phyloP scores from a whole-genome alignment of 768 basidiomycete species.

The Naganishia kalamii region DNA sequence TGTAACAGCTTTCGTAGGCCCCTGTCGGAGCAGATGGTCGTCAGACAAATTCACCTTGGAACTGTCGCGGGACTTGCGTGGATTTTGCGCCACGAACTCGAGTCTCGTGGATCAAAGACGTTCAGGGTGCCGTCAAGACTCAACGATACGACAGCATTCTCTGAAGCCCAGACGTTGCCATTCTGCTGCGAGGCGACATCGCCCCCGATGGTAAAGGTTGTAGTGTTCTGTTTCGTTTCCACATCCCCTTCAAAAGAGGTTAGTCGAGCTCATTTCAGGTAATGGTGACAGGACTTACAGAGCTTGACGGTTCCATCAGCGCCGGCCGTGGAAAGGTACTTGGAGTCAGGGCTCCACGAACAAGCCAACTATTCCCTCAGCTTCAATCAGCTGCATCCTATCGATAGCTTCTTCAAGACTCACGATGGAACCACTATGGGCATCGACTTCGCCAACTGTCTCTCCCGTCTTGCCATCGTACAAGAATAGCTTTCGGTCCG shows the following conservation, averaged over 20 bases:
- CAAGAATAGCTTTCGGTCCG: conserved; percentile 73
- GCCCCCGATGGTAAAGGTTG: conserved; percentile 66
- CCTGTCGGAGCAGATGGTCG: conserved; percentile 51
- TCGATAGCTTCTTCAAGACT: conserved; percentile 17
- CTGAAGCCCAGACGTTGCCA: conserved; percentile 75
- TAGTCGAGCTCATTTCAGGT: too few relatives aligned
- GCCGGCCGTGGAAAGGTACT: conserved; percentile 68
- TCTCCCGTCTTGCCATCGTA: conserved; percentile 89
- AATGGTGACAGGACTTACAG: conserved; percentile 53
- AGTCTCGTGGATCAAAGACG: conserved; percentile 67
- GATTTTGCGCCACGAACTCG: conserved; percentile 59
- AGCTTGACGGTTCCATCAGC: conserved; percentile 81
- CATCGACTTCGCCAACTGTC: conserved; percentile 55
- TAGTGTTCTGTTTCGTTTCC: conserved; percentile 60
- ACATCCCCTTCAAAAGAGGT: conserved; percentile 63
- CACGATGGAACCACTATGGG: conserved; percentile 31
- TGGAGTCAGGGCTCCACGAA: conserved; percentile 70
- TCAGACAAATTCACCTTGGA: neutral
- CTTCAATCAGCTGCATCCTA: conserved; percentile 63
- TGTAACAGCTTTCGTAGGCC: conserved; percentile 74
- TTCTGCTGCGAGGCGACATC: conserved; percentile 73
- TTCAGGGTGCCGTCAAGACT: conserved; percentile 76
- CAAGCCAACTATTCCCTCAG: conserved; percentile 48
- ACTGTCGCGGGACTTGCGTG: conserved; percentile 51
- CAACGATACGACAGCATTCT: conserved; percentile 68